Percentiles rank a stretch among this genome's conserved stretches.
Evolutionary conservation across 202 grass and related monocot genomes (phyloP).

Genomic region (Zoysia matrella): DNA sequence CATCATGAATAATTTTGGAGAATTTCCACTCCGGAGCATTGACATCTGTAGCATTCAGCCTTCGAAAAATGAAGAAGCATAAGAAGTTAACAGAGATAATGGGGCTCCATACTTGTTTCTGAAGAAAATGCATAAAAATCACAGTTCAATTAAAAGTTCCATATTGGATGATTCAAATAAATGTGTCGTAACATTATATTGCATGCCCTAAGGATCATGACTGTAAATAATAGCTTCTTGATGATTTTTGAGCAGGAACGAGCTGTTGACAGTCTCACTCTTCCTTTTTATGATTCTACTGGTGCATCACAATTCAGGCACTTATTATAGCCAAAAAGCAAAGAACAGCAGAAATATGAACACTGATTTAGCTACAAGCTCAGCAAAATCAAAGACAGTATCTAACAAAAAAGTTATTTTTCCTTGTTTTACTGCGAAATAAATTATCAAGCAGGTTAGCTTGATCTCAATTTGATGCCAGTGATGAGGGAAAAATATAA

Average conservation of each 20-base stretch:
- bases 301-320: not conserved
- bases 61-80: conserved; percentile 55
- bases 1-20: conserved; percentile 87
- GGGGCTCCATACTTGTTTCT: not conserved
- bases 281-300: not conserved
- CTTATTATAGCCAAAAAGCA: conserved; percentile 2
- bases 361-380: not conserved
- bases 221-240: not conserved
- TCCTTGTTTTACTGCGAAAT: not conserved
- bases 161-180: not conserved
- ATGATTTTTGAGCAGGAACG: not conserved
- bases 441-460: not conserved
- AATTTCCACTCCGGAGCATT: conserved; percentile 95
- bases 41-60: conserved; percentile 92
- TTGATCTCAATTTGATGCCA: conserved; percentile 22
- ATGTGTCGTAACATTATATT: not conserved
- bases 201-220: not conserved
- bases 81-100: conserved; percentile 37
- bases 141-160: conserved; percentile 15
- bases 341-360: not conserved
- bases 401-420: not conserved
- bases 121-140: conserved; percentile 10
- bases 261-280: not conserved
- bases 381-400: not conserved
- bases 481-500: conserved; percentile 18